These are phyloP conservation scores for Microbotryum saponariae DNA, from an alignment of 1,284 basidiomycete genomes.

Conservation along the genomic window DNA sequence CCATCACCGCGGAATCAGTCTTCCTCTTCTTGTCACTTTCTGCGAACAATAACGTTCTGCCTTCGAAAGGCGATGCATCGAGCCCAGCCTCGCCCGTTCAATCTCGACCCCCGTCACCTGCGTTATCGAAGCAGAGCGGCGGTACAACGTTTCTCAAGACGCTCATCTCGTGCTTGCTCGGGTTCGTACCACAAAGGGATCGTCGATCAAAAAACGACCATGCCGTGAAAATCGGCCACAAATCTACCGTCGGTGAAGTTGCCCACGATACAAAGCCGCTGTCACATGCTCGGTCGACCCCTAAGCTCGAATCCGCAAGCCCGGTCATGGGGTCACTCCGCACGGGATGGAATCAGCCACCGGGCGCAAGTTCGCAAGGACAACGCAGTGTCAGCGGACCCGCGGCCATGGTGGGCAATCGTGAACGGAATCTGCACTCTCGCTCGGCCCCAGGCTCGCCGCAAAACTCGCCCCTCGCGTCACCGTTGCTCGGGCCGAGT, in stretches of 20 bases:
- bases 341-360: no score
- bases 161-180: not conserved
- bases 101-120: not conserved
- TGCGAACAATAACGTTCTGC: slow-evolving; percentile 88
- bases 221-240: not conserved
- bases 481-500: no score
- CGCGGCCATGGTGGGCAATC: no score
- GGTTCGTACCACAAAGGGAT: not conserved
- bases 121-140: not conserved
- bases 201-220: not conserved
- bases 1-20: slow-evolving; percentile 52
- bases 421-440: no score
- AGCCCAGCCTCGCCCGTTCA: not conserved
- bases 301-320: no score
- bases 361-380: no score
- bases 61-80: slow-evolving; percentile 40
- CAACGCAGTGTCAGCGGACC: no score
- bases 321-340: no score
- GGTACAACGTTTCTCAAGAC: not conserved
- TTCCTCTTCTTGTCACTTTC: slow-evolving; percentile 88
- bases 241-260: not conserved
- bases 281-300: no score
- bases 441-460: no score
- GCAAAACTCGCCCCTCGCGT: no score
- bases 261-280: no score